Percentiles rank a stretch among this genome's conserved stretches.
phyloP scores from a whole-genome alignment of 2,329 filamentous ascomycete genomes.

The Stemphylium vesicarium region DNA sequence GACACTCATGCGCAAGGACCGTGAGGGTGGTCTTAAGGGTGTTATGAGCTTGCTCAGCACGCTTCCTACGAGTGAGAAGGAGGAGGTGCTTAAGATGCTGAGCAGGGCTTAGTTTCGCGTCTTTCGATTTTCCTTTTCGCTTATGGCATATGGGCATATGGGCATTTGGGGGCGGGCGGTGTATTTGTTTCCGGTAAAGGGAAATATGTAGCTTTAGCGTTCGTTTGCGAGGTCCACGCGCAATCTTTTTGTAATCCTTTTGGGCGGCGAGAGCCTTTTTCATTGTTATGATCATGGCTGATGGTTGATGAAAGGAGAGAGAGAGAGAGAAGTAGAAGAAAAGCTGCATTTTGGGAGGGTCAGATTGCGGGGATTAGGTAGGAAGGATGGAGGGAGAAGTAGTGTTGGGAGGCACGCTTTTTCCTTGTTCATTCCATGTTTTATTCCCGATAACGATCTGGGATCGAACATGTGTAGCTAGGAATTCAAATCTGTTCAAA shows the following conservation, averaged over 20 bases:
- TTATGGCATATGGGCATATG: conserved; percentile 14
- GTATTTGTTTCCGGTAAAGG: conserved; percentile 4
- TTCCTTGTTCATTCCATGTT: no score
- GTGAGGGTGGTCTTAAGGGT: conserved; percentile 78
- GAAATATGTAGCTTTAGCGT: conserved; percentile 16
- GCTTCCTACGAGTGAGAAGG: conserved; percentile 86
- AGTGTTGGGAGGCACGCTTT: conserved; percentile 25
- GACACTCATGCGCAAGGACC: conserved; percentile 68
- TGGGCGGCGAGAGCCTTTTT: neutral
- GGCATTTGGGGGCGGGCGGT: conserved; percentile 6
- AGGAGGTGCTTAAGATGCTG: conserved; percentile 72
- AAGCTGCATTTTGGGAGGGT: neutral
- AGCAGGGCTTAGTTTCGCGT: conserved; percentile 45
- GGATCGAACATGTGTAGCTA: neutral
- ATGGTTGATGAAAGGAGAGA: no score
- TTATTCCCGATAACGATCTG: neutral
- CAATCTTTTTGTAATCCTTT: conserved; percentile 9
- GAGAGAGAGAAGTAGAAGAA: neutral
- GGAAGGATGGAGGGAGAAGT: neutral
- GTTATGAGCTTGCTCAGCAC: conserved; percentile 84
- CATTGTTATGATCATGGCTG: neutral
- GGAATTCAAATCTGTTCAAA: conserved; percentile 7
- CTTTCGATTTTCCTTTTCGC: conserved; percentile 9
- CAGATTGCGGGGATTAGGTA: neutral
- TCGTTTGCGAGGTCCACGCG: neutral